These are phyloP conservation scores for Theobroma grandiflorum DNA, from an alignment of 441 rosid species.

Conservation along the genomic window DNA sequence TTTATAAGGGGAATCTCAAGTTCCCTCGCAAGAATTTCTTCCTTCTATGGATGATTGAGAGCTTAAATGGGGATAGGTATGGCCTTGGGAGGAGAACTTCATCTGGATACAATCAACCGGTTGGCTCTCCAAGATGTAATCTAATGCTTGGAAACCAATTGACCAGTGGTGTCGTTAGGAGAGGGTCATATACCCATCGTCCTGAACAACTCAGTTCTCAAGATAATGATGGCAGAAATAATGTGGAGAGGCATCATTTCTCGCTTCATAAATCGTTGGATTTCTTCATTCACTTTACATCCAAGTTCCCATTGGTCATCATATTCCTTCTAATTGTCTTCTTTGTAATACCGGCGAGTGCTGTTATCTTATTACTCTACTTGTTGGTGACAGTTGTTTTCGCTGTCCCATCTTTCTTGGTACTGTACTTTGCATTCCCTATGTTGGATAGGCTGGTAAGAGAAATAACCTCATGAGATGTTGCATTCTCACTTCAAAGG, in stretches of 20 bases:
- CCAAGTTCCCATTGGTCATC: conserved; percentile 78
- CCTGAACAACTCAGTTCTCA: conserved; percentile 36
- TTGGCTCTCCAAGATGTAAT: conserved; percentile 41
- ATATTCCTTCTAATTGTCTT: conserved; percentile 68
- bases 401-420: conserved; percentile 73
- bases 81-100: conserved; percentile 36
- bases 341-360: conserved; percentile 83
- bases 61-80: conserved; percentile 71
- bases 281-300: conserved; percentile 72
- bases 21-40: conserved; percentile 83
- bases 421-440: conserved; percentile 80
- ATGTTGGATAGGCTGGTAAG: conserved; percentile 83
- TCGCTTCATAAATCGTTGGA: conserved; percentile 67
- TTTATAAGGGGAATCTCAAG: conserved; percentile 67
- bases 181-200: conserved; percentile 34
- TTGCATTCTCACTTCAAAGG: conserved; percentile 7
- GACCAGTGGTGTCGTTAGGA: conserved; percentile 38
- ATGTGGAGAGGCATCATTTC: conserved; percentile 54
- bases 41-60: conserved; percentile 92
- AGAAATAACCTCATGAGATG: conserved; percentile 62
- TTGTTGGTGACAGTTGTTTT: conserved; percentile 70
- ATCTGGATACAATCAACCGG: conserved; percentile 46
- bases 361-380: conserved; percentile 72
- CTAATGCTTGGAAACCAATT: conserved; percentile 44
- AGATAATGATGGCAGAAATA: conserved; percentile 28